Base-by-base conservation (phyloP, 2,329 filamentous ascomycete species). In the Triangularia setosa region DNA sequence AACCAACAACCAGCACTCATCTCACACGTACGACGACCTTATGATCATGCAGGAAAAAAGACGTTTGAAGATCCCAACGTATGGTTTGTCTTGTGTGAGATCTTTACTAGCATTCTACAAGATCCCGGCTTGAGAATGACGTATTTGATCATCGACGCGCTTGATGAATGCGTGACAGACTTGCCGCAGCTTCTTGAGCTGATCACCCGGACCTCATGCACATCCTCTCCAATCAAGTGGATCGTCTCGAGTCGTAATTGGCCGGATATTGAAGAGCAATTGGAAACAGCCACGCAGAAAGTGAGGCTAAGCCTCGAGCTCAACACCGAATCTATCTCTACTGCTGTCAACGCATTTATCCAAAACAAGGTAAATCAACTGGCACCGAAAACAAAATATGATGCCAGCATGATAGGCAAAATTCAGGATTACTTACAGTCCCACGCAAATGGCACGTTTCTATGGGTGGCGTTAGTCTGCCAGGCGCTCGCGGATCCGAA, bases 401-500 rank as follows among this genome's bases (percentile, higher is more conserved):
- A 55, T 1, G 18, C 48, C 6, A 33, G 23, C n/a, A 57, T 23
- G 53, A 75, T 75, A 18, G 60, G 65, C 18, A 76, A 75, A 58
- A 64, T 70, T 48, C 4, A 52, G 1, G 44, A 65, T 9, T 68
- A 64, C 64, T 62, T 78, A 8, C 33, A 30, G 0, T 61, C 53
- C 16, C 75, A 80, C 23, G 75, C 77, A 8, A 64, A 76, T 27
- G 74, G 70, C 16, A 81, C 78, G 0, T 80, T 80, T 60, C 76
- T 82, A 27, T 81, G 77, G 79, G 79, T 79, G 23, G 75, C 78
- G n/a, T 73, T 80, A 48, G 77, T 79, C 9, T 78, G 71, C 63
- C 62, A 77, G 66, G 64, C 72, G 7, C 74, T 79, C 8, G 61
- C 57, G 25, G 62, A 71, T 1, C 59, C 68, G 2, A n/a, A 64